Evolutionary conservation across 495 filamentous ascomycete genomes (phyloP), one percentile per base, ranked within the genome.

Genomic region (Choiromyces venosus): DNA sequence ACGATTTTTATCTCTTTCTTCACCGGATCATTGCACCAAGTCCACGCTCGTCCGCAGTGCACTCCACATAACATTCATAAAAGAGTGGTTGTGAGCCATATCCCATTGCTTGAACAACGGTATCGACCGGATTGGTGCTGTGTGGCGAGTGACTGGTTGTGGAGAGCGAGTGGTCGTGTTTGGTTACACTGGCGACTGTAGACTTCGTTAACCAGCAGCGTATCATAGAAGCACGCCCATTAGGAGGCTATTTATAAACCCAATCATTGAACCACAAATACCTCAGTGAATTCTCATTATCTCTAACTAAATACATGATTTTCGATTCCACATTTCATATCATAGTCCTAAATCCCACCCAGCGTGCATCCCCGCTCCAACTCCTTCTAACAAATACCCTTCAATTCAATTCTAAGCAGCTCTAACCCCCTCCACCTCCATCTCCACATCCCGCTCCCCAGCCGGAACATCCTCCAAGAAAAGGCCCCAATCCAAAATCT

Each of bases 401-500:
- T n/a, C n/a, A n/a, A n/a, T n/a, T n/a, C n/a, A n/a, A n/a, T n/a
- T 61, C 25, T 61, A 61, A 61, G 25, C 25, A 61, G 25, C 52
- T 61, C 52, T 61, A 25, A 61, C 52, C 18, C 36, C 71, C 14
- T 37, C 40, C 64, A 37, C 67, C 52, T 70, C 35, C 19, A 42
- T 33, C 3, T 69, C 52, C 25, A 35, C 40, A 29, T 8, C 7
- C 61, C 35, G 21, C 52, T 66, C 37, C 42, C 65, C 66, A 35
- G 71, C 79, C 76, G 84, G 86, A 67, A 84, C 87, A 61, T 61
- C 52, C 25, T 61, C 52, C 25, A 61, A 33, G 83, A 97, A 97
- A 40, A 98, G 82, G 19, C 85, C 85, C 93, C 92, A 97, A 83
- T 96, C 90, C 83, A 87, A 87, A 64, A 99, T 85, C 78, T 91